Conservation (phyloP, 106 monocot species). For the Dactylorhiza incarnata region DNA sequence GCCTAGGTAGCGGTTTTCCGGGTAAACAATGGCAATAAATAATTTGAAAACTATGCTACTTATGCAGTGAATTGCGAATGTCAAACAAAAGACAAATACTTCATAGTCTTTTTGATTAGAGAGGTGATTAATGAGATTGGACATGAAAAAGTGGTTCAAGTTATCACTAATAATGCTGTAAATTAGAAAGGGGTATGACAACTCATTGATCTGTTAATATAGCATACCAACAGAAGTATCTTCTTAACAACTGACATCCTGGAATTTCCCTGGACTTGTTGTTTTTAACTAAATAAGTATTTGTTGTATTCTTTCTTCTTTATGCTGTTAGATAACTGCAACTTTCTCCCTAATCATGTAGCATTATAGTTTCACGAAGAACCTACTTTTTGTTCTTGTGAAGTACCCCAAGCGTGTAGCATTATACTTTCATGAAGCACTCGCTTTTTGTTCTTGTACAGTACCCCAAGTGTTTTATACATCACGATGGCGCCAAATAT, state of each 20-base stretch:
- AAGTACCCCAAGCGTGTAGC: not conserved
- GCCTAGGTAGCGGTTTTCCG: too few species aligned
- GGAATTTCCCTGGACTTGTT: not conserved
- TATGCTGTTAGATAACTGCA: not conserved
- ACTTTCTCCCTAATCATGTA: constrained; percentile 2
- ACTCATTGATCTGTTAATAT: not conserved
- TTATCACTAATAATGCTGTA: too few species aligned
- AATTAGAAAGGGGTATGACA: too few species aligned
- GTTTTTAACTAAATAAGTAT: not conserved
- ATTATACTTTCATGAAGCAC: not conserved
- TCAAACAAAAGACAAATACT: too few species aligned
- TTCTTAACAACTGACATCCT: not conserved
- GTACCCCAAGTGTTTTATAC: not conserved
- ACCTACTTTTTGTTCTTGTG: not conserved
- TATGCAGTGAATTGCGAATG: too few species aligned
- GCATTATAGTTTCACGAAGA: not conserved
- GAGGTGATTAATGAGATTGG: too few species aligned
- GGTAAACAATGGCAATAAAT: too few species aligned
- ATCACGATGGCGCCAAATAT: not conserved
- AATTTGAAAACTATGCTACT: too few species aligned
- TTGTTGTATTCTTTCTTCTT: not conserved
- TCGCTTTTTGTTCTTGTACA: not conserved
- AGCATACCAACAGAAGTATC: not conserved
- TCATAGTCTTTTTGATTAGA: too few species aligned
- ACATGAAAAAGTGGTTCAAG: too few species aligned